These are phyloP conservation scores for Bacidia rubella DNA, from an alignment of 495 filamentous ascomycete genomes.

Conservation along the genomic window DNA sequence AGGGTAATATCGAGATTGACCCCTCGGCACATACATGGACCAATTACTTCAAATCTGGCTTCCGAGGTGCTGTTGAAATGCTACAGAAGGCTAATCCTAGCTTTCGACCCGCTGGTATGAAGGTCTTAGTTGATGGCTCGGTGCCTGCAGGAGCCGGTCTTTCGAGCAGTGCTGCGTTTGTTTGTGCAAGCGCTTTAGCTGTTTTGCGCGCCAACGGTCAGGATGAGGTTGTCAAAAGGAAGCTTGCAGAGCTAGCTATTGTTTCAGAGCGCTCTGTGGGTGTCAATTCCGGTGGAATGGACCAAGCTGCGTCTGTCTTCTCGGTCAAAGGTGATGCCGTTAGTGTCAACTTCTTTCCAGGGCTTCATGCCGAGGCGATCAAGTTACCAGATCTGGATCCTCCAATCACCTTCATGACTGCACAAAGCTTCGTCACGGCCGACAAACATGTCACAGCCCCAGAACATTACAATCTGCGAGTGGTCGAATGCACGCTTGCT, in stretches of 20 bases:
- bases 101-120: slow-evolving; percentile 63
- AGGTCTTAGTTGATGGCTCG: slow-evolving; percentile 79
- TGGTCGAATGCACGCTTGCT: slow-evolving; percentile 87
- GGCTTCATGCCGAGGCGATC: slow-evolving; percentile 60
- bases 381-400: slow-evolving; percentile 73
- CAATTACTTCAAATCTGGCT: slow-evolving; percentile 93
- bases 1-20: slow-evolving; percentile 66
- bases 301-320: slow-evolving; percentile 95
- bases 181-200: slow-evolving; percentile 78
- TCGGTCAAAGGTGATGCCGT: slow-evolving; percentile 71
- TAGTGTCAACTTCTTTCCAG: slow-evolving; percentile 79
- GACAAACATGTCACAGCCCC: slow-evolving; percentile 92
- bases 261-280: slow-evolving; percentile 90
- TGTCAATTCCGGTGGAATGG: slow-evolving; percentile 98
- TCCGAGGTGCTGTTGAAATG: slow-evolving; percentile 67
- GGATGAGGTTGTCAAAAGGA: slow-evolving; percentile 66
- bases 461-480: slow-evolving; percentile 88
- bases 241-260: slow-evolving; percentile 79
- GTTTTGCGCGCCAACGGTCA: slow-evolving; percentile 79
- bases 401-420: slow-evolving; percentile 81
- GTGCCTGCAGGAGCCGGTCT: slow-evolving; percentile 87
- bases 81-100: slow-evolving; percentile 50
- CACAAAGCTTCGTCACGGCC: slow-evolving; percentile 82
- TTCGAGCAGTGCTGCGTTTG: slow-evolving; percentile 88
- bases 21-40: slow-evolving; percentile 82